A percentile compares a stretch with the other conserved stretches of the same genome.
Conservation (phyloP, 1,284 basidiomycete genomes). For the Athelia psychrophila region DNA sequence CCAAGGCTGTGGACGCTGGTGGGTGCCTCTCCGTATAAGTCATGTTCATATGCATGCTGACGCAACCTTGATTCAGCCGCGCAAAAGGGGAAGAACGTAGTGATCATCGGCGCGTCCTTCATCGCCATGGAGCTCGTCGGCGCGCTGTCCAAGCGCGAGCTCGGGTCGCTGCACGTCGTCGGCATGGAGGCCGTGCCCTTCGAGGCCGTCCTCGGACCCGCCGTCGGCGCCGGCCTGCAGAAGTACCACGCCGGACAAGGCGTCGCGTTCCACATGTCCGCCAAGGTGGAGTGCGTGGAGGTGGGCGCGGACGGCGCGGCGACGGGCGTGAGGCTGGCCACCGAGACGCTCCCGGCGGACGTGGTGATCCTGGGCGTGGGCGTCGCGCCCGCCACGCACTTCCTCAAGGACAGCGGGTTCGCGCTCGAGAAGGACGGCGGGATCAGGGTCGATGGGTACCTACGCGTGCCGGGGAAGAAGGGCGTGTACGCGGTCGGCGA, state of each 20-base stretch:
- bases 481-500: constrained; percentile 87
- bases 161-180: constrained; percentile 78
- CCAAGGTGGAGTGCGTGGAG: constrained; percentile 73
- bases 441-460: constrained; percentile 77
- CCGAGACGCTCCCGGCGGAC: constrained; percentile 71
- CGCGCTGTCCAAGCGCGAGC: constrained; percentile 73
- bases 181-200: constrained; percentile 88
- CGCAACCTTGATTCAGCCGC: constrained; percentile 33
- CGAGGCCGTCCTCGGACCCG: constrained; percentile 76
- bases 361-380: constrained; percentile 89
- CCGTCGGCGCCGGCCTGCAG: constrained; percentile 79
- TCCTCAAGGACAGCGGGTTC: constrained; percentile 70
- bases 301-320: constrained; percentile 49
- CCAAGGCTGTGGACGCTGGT: constrained; percentile 77
- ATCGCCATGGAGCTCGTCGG: constrained; percentile 92
- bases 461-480: constrained; percentile 60
- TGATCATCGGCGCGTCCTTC: constrained; percentile 89
- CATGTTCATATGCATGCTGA: background rate
- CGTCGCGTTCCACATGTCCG: constrained; percentile 81
- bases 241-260: constrained; percentile 83
- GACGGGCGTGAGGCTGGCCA: constrained; percentile 68
- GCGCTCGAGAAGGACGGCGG: constrained; percentile 79
- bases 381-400: constrained; percentile 83
- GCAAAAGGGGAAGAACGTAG: constrained; percentile 72
- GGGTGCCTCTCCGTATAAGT: constrained; percentile 11